Percentiles rank a stretch among this genome's conserved stretches.
These are phyloP conservation scores for Rusavskia elegans DNA, from an alignment of 495 filamentous ascomycete species.

Conservation along the genomic window DNA sequence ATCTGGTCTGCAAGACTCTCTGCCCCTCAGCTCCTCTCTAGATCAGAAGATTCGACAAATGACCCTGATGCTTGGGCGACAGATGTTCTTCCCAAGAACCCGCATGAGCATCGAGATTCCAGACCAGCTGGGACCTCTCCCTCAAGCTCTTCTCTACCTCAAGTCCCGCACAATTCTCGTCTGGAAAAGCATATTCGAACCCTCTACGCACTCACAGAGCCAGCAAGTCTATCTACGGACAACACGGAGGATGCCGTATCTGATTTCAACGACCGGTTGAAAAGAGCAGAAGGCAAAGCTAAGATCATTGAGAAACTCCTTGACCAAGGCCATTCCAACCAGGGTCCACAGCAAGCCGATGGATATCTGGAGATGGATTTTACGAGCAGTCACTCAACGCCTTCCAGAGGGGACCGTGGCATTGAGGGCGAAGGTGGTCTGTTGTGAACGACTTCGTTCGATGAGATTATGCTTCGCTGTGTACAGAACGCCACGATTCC, in stretches of 20 bases:
- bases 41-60: too few relatives aligned
- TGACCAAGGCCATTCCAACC: conserved; percentile 15
- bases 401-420: not conserved
- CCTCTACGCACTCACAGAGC: conserved; percentile 62
- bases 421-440: conserved; percentile 8
- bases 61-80: not conserved
- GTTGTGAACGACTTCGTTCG: not conserved
- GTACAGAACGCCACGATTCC: too few relatives aligned
- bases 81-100: not conserved
- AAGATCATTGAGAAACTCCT: conserved; percentile 60
- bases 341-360: conserved; percentile 3
- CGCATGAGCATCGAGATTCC: conserved; percentile 1
- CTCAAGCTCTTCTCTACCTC: conserved; percentile 17
- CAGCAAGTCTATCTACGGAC: conserved; percentile 54
- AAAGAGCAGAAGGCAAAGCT: conserved; percentile 59
- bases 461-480: not conserved
- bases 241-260: conserved; percentile 76
- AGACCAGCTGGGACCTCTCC: not conserved
- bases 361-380: not conserved
- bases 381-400: conserved; percentile 2
- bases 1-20: conserved; percentile 58
- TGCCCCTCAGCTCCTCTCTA: not conserved
- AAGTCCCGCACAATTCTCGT: conserved; percentile 42
- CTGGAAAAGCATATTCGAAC: conserved; percentile 56
- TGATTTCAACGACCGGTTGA: conserved; percentile 72